Evolutionary conservation across 805 yeast species (phyloP).

Genomic region (Candida sithepensis): DNA sequence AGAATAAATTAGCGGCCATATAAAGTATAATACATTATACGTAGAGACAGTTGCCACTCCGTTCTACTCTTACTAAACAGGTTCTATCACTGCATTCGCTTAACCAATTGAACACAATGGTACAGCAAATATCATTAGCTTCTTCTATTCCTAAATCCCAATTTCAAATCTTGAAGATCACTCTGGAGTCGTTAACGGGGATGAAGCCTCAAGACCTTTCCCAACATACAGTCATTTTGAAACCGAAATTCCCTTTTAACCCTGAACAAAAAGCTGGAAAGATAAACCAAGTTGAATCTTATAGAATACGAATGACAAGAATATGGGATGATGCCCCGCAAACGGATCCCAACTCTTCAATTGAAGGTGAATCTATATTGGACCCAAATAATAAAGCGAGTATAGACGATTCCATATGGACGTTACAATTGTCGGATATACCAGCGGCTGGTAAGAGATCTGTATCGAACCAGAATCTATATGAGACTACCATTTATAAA

Average conservation of each 20-base stretch:
- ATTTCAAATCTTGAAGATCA: conserved; percentile 40
- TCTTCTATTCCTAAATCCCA: conserved; percentile 41
- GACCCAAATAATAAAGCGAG: conserved; percentile 8
- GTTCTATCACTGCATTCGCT: not conserved
- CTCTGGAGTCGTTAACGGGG: conserved; percentile 53
- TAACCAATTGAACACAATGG: conserved; percentile 37
- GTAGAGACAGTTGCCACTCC: no score
- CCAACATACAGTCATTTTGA: conserved; percentile 46
- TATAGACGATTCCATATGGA: conserved; percentile 44
- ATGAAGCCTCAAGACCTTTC: conserved; percentile 41
- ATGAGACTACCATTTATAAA: conserved; percentile 54
- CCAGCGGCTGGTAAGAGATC: conserved; percentile 72
- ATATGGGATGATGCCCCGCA: conserved; percentile 35
- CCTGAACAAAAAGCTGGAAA: conserved; percentile 56
- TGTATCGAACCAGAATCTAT: conserved; percentile 62
- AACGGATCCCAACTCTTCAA: not conserved
- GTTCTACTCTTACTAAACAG: no score
- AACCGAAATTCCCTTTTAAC: conserved; percentile 47
- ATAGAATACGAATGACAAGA: conserved; percentile 46
- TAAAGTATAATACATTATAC: no score
- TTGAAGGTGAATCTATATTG: conserved; percentile 17
- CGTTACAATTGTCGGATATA: conserved; percentile 62
- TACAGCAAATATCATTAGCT: conserved; percentile 49
- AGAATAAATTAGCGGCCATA: no score
- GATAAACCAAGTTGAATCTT: conserved; percentile 54